Conservation (phyloP, 2,329 filamentous ascomycete genomes). For the Apiospora marii region DNA sequence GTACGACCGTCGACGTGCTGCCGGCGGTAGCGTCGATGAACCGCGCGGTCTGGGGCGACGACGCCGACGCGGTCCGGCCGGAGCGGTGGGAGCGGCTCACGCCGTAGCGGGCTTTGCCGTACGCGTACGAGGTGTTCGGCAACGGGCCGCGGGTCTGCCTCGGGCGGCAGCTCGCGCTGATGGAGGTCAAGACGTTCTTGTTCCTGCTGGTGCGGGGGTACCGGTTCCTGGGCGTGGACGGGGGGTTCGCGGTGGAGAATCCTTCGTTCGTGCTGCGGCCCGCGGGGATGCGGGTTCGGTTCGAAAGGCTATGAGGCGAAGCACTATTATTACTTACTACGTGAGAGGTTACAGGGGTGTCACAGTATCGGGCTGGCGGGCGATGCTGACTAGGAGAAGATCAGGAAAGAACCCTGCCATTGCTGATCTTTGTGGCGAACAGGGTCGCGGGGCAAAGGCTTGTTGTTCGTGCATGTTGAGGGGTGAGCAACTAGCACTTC, state of each 20-base stretch:
- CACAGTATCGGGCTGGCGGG: too few species aligned
- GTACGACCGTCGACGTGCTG: conserved; percentile 34
- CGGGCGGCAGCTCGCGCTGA: conserved; percentile 37
- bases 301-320: too few species aligned
- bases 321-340: too few species aligned
- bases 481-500: too few species aligned
- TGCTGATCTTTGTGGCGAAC: too few species aligned
- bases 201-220: conserved; percentile 33
- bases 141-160: conserved; percentile 40
- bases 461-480: too few species aligned
- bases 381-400: too few species aligned
- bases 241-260: conserved; percentile 22
- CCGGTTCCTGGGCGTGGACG: conserved; percentile 27
- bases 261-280: conserved; percentile 27
- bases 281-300: not conserved
- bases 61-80: conserved; percentile 36
- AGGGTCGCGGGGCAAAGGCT: too few species aligned
- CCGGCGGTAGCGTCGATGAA: conserved; percentile 34
- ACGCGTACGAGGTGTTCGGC: conserved; percentile 31
- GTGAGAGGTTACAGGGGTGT: too few species aligned
- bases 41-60: conserved; percentile 37
- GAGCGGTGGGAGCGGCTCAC: conserved; percentile 33
- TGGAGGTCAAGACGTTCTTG: conserved; percentile 40
- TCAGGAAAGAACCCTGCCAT: too few species aligned
- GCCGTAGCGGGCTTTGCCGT: conserved; percentile 27